Evolutionary conservation across 2,329 filamentous ascomycete genomes (phyloP).

Genomic region (Dactylella cylindrospora): DNA sequence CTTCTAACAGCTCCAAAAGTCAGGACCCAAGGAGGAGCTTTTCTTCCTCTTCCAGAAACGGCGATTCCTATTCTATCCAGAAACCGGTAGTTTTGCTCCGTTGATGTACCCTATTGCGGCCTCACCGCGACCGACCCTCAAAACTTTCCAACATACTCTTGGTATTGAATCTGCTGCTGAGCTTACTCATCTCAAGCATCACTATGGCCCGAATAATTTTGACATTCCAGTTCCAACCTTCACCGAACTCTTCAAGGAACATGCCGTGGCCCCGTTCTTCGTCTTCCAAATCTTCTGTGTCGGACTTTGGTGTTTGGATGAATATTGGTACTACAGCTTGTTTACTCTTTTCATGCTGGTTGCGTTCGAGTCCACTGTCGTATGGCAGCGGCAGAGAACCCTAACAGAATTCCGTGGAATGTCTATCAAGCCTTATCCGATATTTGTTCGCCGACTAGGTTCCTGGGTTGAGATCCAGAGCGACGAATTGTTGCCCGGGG

Average conservation of each 20-base stretch:
- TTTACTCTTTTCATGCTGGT: conserved; percentile 99
- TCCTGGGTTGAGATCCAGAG: conserved; percentile 88
- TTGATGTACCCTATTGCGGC: conserved; percentile 79
- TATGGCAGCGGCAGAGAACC: conserved; percentile 97
- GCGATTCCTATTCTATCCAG: conserved; percentile 80
- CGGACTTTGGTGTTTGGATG: conserved; percentile 95
- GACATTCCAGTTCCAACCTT: conserved; percentile 97
- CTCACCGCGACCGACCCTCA: conserved; percentile 78
- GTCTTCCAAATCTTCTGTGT: conserved; percentile 99
- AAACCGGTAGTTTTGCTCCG: conserved; percentile 74
- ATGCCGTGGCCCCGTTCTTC: conserved; percentile 97
- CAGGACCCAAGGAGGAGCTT: conserved; percentile 70
- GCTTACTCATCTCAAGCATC: conserved; percentile 75
- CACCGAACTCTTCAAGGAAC: conserved; percentile 93
- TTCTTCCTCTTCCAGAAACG: conserved; percentile 99
- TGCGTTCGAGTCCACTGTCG: conserved; percentile 94
- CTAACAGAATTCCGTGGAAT: conserved; percentile 96
- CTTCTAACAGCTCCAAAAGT: conserved; percentile 52
- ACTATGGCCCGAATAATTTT: conserved; percentile 95
- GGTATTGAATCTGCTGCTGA: conserved; percentile 75
- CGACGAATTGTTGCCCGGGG: conserved; percentile 88
- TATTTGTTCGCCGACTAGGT: conserved; percentile 83
- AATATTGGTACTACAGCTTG: conserved; percentile 99
- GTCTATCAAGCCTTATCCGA: conserved; percentile 98
- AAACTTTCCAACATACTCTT: conserved; percentile 74